Base-by-base conservation (phyloP, 2,329 filamentous ascomycete species). In the Alternaria tenuissima region DNA sequence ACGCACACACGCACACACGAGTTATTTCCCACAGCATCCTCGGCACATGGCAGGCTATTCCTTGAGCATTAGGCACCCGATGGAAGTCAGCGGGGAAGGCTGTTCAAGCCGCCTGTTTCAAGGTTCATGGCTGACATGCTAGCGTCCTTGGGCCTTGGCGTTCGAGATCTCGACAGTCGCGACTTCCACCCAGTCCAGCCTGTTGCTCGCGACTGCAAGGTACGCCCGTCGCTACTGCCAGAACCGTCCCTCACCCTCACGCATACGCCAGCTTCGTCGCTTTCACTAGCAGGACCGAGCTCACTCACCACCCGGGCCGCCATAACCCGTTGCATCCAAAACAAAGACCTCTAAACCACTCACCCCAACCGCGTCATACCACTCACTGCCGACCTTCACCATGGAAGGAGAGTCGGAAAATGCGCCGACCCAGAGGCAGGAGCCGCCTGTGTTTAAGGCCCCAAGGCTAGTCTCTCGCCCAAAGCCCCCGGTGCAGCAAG, bases 401-500 rank as follows among this genome's bases (percentile, higher is more conserved):
- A 78, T 78, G 76, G 76, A 77, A 44, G 73, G 71, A 54, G 75
- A 76, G 42, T 68, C 61, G 63, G 54, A 55, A 26, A 53, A 65
- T 43, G 61, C 60, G 26, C 62, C 67, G 32, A 55, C 57, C 44
- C 67, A 43, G 39, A 59, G 51, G 51, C 64, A 63, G 36, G 62
- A 60, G 59, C 57, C 64, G 47, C 73, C 71, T 52, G 58, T 68
- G 46, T 75, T 76, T 67, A 69, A 69, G 38, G 72, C 75, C 41
- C 76, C 76, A 3, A 67, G 74, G 43, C 73, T 74, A 26, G 73
- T 78, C 47, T 77, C 75, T 62, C 75, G 76, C 42, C 75, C 75
- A 86, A 63, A 92, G 91, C 80, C 90, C 89, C 65, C 82, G 85
- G 44, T 86, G 87, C 48, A 86, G 88, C 58, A 91, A 76, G 94